Evolutionary conservation across 1,284 basidiomycete species (phyloP).

Genomic region (Boletus calvinii): DNA sequence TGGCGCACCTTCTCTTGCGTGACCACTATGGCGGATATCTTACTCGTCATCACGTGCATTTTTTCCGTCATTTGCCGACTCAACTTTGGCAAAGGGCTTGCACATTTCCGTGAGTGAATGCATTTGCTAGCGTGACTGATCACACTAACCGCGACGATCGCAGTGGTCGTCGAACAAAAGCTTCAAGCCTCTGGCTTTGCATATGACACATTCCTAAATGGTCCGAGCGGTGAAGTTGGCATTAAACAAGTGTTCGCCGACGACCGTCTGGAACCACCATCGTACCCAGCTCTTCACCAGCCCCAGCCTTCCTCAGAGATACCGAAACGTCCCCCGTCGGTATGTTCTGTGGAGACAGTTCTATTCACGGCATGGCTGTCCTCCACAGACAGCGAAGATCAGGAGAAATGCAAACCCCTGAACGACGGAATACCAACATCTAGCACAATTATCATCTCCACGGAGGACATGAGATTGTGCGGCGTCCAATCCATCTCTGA

Average conservation of each 20-base stretch:
- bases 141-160: background rate
- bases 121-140: background rate
- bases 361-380: constrained; percentile 11
- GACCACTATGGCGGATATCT: constrained; percentile 40
- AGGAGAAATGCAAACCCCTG: background rate
- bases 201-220: constrained; percentile 16
- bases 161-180: constrained; percentile 20
- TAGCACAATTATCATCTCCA: background rate
- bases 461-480: background rate
- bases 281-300: background rate
- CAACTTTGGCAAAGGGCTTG: constrained; percentile 52
- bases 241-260: background rate
- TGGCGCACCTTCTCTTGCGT: constrained; percentile 54
- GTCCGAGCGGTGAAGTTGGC: background rate
- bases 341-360: constrained; percentile 6
- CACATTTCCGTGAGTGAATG: constrained; percentile 42
- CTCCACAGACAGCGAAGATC: background rate
- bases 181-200: constrained; percentile 21
- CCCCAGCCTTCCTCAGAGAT: background rate
- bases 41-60: constrained; percentile 39
- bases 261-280: background rate
- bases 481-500: background rate
- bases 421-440: background rate
- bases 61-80: constrained; percentile 47
- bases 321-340: background rate